These are phyloP conservation scores for Aureobasidium sp. DNA, from an alignment of 2,329 filamentous ascomycete genomes.

Conservation along the genomic window DNA sequence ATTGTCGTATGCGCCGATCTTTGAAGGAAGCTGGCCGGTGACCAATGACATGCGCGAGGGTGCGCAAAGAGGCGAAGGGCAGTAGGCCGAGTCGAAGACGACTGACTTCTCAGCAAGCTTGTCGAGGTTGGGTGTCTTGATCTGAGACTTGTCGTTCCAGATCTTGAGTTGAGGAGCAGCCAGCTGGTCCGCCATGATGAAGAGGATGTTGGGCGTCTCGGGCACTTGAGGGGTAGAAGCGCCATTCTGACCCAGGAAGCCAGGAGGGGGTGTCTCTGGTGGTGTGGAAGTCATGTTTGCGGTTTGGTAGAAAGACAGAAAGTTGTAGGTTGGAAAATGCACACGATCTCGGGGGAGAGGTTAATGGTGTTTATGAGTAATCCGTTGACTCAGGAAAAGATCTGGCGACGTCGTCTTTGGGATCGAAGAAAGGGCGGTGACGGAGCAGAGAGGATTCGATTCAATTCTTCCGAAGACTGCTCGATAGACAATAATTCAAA, in stretches of 20 bases:
- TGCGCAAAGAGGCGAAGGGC: slow-evolving; percentile 85
- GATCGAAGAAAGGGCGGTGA: background rate
- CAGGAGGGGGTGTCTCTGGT: slow-evolving; percentile 31
- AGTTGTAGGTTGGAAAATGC: background rate
- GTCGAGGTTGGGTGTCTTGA: slow-evolving; percentile 88
- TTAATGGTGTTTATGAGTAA: background rate
- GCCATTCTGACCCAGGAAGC: slow-evolving; percentile 33
- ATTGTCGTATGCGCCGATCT: slow-evolving; percentile 89
- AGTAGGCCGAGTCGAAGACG: slow-evolving; percentile 90
- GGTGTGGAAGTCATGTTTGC: slow-evolving; percentile 23
- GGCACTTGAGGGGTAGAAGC: slow-evolving; percentile 33
- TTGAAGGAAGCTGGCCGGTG: slow-evolving; percentile 82
- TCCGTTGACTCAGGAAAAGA: background rate
- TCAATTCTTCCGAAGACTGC: background rate
- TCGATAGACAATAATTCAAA: slow-evolving; percentile 4
- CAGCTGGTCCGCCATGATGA: slow-evolving; percentile 96
- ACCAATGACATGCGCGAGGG: slow-evolving; percentile 94
- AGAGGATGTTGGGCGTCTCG: slow-evolving; percentile 66
- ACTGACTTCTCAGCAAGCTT: slow-evolving; percentile 72
- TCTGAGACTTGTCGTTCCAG: slow-evolving; percentile 80
- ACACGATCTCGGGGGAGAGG: background rate
- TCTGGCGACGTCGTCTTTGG: background rate
- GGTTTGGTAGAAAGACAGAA: background rate
- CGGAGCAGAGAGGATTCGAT: background rate
- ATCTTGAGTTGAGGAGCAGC: slow-evolving; percentile 86